Conservation (phyloP, 495 filamentous ascomycete genomes). For the Polyplosphaeria fusca region DNA sequence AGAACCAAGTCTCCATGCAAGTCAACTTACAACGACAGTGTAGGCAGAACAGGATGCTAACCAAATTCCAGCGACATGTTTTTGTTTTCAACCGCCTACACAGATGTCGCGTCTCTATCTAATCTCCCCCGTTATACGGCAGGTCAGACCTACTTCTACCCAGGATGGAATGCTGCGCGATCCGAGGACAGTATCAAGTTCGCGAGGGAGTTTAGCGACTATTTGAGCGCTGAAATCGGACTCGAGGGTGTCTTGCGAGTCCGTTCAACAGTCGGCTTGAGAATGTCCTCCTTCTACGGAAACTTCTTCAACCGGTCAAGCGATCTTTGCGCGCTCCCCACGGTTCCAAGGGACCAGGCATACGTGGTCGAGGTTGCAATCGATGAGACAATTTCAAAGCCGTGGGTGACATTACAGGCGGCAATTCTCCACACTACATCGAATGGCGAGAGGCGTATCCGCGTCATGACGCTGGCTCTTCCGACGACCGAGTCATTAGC, state of each 20-base stretch:
- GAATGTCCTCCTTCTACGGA: slow-evolving; percentile 97
- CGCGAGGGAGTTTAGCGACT: slow-evolving; percentile 92
- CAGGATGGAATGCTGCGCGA: slow-evolving; percentile 92
- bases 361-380: slow-evolving; percentile 99
- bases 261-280: slow-evolving; percentile 86
- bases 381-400: slow-evolving; percentile 89
- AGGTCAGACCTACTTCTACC: slow-evolving; percentile 98
- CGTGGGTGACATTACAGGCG: slow-evolving; percentile 92
- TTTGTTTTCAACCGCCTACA: slow-evolving; percentile 93
- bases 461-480: slow-evolving; percentile 88
- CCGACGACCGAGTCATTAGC: slow-evolving; percentile 88
- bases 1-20: slow-evolving; percentile 93
- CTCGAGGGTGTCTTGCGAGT: slow-evolving; percentile 95
- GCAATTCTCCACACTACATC: slow-evolving; percentile 97
- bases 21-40: too few relatives aligned
- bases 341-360: slow-evolving; percentile 93
- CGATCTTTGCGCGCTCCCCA: slow-evolving; percentile 55
- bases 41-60: too few relatives aligned
- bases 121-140: slow-evolving; percentile 94
- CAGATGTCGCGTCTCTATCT: slow-evolving; percentile 92
- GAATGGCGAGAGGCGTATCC: slow-evolving; percentile 91
- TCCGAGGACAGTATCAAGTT: slow-evolving; percentile 97
- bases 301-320: slow-evolving; percentile 99
- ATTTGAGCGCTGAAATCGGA: slow-evolving; percentile 90
- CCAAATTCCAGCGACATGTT: slow-evolving; percentile 99